Conservation (phyloP, 2,329 filamentous ascomycete genomes). For the Metarhizium album region DNA sequence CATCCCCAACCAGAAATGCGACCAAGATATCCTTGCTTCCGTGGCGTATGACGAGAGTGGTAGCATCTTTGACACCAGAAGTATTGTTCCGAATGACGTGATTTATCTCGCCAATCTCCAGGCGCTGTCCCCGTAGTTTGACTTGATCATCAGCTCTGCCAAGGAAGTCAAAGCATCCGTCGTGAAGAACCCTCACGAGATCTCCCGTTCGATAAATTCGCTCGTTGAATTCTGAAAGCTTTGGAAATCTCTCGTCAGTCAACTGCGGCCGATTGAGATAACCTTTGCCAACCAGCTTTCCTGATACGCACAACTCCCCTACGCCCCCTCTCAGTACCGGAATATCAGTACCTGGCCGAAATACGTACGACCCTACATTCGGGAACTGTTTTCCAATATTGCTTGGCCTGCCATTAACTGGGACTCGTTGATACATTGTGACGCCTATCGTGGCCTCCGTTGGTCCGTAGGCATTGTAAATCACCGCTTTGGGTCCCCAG, state of each 20-base stretch:
- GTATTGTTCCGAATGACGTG: conserved; percentile 60
- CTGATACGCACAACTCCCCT: conserved; percentile 82
- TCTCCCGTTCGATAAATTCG: conserved; percentile 82
- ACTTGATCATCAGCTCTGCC: conserved; percentile 86
- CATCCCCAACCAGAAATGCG: conserved; percentile 48
- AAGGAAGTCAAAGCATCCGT: conserved; percentile 77
- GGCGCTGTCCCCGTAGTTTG: conserved; percentile 77
- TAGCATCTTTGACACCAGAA: conserved; percentile 52
- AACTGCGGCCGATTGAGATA: conserved; percentile 76
- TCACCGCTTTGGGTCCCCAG: conserved; percentile 70
- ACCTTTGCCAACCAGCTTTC: conserved; percentile 77
- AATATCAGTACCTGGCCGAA: conserved; percentile 55
- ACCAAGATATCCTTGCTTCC: conserved; percentile 75
- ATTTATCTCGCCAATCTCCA: conserved; percentile 89
- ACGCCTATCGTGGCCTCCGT: conserved; percentile 90
- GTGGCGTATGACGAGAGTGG: conserved; percentile 65
- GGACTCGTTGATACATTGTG: conserved; percentile 79
- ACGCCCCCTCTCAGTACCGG: conserved; percentile 70
- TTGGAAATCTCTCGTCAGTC: conserved; percentile 66
- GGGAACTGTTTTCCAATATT: conserved; percentile 83
- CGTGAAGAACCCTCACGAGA: conserved; percentile 68
- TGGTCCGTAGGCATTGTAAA: conserved; percentile 88
- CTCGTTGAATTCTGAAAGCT: conserved; percentile 42
- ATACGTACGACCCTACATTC: conserved; percentile 77
- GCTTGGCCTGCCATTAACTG: conserved; percentile 64